Conservation (phyloP, 805 yeast genomes). For the Wickerhamiella nectarea region DNA sequence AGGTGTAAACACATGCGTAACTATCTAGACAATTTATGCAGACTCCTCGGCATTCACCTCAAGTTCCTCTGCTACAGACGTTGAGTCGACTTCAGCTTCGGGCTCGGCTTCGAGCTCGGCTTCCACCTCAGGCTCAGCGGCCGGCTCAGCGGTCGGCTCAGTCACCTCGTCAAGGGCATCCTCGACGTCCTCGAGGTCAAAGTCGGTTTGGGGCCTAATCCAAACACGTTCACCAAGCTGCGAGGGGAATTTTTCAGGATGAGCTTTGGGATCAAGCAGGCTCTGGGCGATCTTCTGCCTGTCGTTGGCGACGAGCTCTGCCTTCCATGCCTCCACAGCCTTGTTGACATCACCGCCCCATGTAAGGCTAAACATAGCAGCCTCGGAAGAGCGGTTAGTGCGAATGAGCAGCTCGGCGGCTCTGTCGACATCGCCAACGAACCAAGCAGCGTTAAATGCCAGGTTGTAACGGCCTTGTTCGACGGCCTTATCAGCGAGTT, state of each 20-base stretch:
- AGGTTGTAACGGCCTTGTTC: conserved; percentile 70
- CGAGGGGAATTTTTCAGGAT: conserved; percentile 27
- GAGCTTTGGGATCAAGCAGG: conserved; percentile 34
- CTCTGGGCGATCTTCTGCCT: conserved; percentile 49
- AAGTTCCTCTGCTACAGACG: not conserved
- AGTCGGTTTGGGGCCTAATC: conserved; percentile 17
- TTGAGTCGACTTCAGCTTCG: conserved; percentile 6
- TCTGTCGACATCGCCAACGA: conserved; percentile 51
- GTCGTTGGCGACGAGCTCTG: conserved; percentile 36
- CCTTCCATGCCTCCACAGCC: conserved; percentile 57
- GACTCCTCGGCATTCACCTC: too few relatives aligned
- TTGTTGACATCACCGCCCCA: conserved; percentile 42
- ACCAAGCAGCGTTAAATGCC: conserved; percentile 88
- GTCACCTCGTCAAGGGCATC: conserved; percentile 11
- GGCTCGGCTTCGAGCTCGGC: conserved; percentile 4
- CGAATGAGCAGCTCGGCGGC: conserved; percentile 53
- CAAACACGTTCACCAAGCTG: conserved; percentile 19
- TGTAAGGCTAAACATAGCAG: conserved; percentile 63
- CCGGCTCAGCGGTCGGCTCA: conserved; percentile 12
- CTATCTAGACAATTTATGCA: too few relatives aligned
- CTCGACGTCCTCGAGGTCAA: conserved; percentile 28
- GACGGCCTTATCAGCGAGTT: conserved; percentile 55
- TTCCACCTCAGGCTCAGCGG: conserved; percentile 8
- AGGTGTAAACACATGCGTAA: too few relatives aligned
- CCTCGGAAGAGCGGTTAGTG: conserved; percentile 68